phyloP scores from a whole-genome alignment of 306 rosid species.

The Lupinus albus region DNA sequence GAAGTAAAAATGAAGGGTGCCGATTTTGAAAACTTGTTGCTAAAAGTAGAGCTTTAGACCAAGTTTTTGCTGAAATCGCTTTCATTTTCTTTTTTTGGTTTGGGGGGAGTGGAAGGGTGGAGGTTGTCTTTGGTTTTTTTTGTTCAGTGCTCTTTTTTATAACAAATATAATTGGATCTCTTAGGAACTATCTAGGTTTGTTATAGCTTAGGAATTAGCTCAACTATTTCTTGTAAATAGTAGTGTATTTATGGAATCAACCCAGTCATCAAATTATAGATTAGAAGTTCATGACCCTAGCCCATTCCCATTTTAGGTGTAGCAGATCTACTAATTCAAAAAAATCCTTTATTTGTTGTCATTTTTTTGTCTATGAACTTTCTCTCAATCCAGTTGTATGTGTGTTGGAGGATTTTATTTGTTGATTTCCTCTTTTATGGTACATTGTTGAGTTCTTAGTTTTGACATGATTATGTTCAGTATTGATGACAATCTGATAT shows the following conservation, averaged over 20 bases:
- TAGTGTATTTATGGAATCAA: too few species aligned
- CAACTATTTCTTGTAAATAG: too few species aligned
- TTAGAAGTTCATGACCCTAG: too few species aligned
- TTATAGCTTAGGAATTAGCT: too few species aligned
- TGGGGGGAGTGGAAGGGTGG: neutral
- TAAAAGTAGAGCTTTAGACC: slow-evolving; percentile 1
- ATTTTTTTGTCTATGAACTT: too few species aligned
- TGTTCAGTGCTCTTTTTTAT: neutral
- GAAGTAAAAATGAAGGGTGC: neutral
- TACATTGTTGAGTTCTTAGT: neutral
- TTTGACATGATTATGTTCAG: neutral
- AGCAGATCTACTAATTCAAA: neutral
- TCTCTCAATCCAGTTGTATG: neutral
- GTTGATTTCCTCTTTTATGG: slow-evolving; percentile 5
- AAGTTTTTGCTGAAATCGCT: slow-evolving; percentile 17
- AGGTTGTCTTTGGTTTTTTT: slow-evolving; percentile 1
- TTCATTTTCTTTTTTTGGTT: neutral
- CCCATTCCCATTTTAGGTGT: too few species aligned
- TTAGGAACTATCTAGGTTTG: too few species aligned
- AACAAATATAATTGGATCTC: neutral
- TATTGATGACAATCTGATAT: neutral
- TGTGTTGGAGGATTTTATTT: slow-evolving; percentile 8
- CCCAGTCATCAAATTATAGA: neutral
- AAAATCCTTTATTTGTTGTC: neutral
- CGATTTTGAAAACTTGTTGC: neutral